Evolutionary conservation across 495 filamentous ascomycete species (phyloP), one percentile per base, ranked within the genome.

Genomic region (Tuber brumale): DNA sequence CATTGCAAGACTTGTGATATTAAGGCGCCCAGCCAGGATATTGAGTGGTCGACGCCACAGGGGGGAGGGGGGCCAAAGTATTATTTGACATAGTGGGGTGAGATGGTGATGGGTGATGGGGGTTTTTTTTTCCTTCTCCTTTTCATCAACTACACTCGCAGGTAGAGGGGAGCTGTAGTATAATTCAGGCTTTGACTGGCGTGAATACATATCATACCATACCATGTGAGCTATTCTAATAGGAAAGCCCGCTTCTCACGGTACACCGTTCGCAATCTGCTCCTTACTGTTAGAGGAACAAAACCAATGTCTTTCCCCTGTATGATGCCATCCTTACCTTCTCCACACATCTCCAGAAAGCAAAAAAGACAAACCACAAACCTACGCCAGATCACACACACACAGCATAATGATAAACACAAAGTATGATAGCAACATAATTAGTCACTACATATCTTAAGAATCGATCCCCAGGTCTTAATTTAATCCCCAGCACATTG

Each of bases 1-100:
- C 95, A 99, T 85, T 99, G 95, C 87, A 99, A 99, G 89, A 98
- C 95, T 5, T 99, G 95, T 83, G 95, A 99, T 85, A 98, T 99
- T 84, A 99, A 99, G 86, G 94, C 91, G 19, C 95, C 95, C 4
- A 89, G 90, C 72, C 95, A 99, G 85, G 95, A 97, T 84, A 98
- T 98, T 84, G 96, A 97, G 85, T 97, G 94, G 94, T 88, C 92
- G 74, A 94, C 94, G 6, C 95, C 95, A 35, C 93, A 97, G 84
- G 95, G 96, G 74, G 95, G 95, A 37, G 95, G 97, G 84, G 95
- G 95, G 2, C 95, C 95, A 7, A 97, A 98, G 84, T 99, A 99
- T 84, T 91, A 92, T 81, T 91, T 96, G 91, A 98, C 95, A 41
- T 97, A 83, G 82, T 71, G 61, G 69, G 48, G 21, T 37, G 42